These are phyloP conservation scores for Kalanchoe fedtschenkoi DNA, from an alignment of 164 flowering plant genomes.

Conservation along the genomic window DNA sequence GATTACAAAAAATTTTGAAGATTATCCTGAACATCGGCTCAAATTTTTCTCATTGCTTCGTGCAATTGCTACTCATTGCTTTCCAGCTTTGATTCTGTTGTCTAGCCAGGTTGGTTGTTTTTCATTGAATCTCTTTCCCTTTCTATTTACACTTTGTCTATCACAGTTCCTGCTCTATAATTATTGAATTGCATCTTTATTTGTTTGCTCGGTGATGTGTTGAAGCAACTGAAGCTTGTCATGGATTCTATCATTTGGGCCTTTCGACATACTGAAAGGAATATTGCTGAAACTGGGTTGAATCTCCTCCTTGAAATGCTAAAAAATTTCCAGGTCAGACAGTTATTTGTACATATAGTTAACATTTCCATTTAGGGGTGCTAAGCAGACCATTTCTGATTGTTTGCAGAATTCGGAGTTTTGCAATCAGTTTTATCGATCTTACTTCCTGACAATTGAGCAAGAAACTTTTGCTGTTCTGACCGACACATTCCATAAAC, in stretches of 20 bases:
- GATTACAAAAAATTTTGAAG: conserved; percentile 97
- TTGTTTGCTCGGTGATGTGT: conserved; percentile 4
- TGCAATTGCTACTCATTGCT: conserved; percentile 94
- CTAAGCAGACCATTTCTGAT: neutral
- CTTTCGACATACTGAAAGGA: conserved; percentile 94
- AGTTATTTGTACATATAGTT: too few species aligned
- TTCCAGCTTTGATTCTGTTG: conserved; percentile 75
- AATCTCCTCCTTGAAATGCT: conserved; percentile 89
- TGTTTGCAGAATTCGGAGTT: conserved; percentile 72
- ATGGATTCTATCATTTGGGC: conserved; percentile 99
- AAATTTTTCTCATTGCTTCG: conserved; percentile 91
- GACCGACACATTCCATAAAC: conserved; percentile 98
- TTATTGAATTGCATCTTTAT: neutral
- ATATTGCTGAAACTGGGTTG: conserved; percentile 96
- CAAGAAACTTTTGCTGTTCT: conserved; percentile 98
- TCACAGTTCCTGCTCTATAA: neutral
- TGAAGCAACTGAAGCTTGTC: conserved; percentile 85
- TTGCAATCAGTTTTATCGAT: conserved; percentile 79
- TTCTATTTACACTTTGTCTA: neutral
- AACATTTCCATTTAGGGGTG: too few species aligned
- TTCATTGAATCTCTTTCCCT: neutral
- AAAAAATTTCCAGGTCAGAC: conserved; percentile 71
- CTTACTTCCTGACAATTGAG: conserved; percentile 77
- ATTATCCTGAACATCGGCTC: conserved; percentile 96
- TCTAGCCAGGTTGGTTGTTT: conserved; percentile 64